phyloP scores from a whole-genome alignment of 129 eudicot species.

The Glebionis coronaria region DNA sequence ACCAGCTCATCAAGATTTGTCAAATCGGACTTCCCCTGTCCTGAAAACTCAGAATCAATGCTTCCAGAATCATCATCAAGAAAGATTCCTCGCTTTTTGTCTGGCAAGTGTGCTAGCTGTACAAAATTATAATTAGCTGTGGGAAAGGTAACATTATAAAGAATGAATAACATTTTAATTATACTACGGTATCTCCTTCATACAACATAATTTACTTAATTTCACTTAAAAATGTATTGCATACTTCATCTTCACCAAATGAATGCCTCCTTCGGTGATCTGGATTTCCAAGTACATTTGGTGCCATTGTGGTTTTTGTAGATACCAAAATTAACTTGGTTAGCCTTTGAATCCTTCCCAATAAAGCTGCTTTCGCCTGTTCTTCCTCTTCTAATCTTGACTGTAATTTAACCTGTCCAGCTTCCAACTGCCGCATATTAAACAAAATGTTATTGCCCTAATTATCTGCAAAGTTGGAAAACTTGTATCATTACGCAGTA shows the following conservation, averaged over 20 bases:
- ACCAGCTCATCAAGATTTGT: conserved; percentile 66
- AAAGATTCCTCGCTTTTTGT: conserved; percentile 62
- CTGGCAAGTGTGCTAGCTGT: conserved; percentile 85
- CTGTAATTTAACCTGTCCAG: conserved; percentile 72
- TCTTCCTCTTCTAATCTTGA: conserved; percentile 93
- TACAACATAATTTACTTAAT: conserved; percentile 4
- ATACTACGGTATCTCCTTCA: no score
- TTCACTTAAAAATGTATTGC: background rate
- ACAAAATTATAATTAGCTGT: background rate
- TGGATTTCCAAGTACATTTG: conserved; percentile 42
- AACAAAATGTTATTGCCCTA: background rate
- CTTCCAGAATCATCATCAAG: conserved; percentile 70
- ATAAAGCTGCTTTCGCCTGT: conserved; percentile 81
- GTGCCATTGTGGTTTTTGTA: conserved; percentile 55
- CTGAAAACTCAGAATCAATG: conserved; percentile 54
- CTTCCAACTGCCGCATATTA: conserved; percentile 60
- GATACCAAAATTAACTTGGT: conserved; percentile 82
- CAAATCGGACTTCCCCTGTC: conserved; percentile 49
- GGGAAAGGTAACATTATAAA: background rate
- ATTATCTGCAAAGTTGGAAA: background rate
- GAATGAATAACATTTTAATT: conserved; percentile 1
- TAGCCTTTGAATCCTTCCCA: conserved; percentile 89
- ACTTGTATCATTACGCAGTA: background rate
- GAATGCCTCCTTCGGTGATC: conserved; percentile 71
- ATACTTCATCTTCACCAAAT: conserved; percentile 88